phyloP scores from a whole-genome alignment of 148 eudicot species.

The Silene uniflora region DNA sequence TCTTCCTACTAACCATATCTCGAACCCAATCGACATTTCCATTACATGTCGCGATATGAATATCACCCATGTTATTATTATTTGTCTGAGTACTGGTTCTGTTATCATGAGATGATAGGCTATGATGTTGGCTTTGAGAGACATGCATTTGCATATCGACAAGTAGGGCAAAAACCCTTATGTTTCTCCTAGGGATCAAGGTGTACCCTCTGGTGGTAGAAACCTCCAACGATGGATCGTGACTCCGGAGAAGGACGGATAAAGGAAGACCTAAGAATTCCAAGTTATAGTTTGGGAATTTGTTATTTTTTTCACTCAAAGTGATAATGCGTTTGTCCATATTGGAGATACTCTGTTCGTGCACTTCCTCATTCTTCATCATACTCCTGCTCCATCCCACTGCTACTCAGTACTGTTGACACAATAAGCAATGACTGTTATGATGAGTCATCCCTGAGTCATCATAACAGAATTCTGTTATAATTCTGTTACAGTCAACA shows the following conservation, averaged over 20 bases:
- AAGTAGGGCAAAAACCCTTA: neutral
- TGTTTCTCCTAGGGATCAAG: constrained; percentile 1
- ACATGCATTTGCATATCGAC: neutral
- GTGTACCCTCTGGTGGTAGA: neutral
- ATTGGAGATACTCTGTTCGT: too few species aligned
- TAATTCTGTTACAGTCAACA: too few species aligned
- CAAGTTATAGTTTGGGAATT: neutral
- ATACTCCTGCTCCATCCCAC: too few species aligned
- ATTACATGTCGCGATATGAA: neutral
- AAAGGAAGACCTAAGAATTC: neutral
- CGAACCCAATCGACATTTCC: neutral
- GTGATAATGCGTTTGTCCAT: neutral
- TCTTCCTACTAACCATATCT: neutral
- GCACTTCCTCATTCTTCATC: too few species aligned
- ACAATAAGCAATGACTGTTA: too few species aligned
- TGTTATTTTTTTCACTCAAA: neutral
- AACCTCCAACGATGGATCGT: neutral
- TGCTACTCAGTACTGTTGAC: too few species aligned
- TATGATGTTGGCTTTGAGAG: neutral
- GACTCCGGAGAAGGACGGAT: neutral
- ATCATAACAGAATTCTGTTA: too few species aligned
- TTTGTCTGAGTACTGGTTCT: neutral
- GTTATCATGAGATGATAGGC: neutral
- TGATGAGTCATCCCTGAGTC: too few species aligned
- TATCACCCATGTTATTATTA: neutral